These are phyloP conservation scores for Lenwebbia sp. DNA, from an alignment of 345 rosid genomes.

Conservation along the genomic window DNA sequence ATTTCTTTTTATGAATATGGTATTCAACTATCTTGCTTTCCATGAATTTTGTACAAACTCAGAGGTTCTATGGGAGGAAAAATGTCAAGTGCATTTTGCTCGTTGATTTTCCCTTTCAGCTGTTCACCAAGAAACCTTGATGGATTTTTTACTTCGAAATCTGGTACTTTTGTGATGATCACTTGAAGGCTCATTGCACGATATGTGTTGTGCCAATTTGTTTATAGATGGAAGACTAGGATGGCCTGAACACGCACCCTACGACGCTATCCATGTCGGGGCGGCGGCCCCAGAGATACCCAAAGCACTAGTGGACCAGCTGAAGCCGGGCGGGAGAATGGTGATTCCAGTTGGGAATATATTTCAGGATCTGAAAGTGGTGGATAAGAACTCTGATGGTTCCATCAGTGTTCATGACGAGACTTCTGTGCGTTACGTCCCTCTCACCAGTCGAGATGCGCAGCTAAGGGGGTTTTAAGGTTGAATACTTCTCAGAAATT, in stretches of 20 bases:
- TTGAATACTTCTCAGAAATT: not conserved
- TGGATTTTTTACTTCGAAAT: not conserved
- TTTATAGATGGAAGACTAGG: constrained; percentile 87
- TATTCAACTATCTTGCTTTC: not conserved
- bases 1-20: not conserved
- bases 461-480: constrained; percentile 32
- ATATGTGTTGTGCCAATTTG: not conserved
- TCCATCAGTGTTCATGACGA: constrained; percentile 46
- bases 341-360: constrained; percentile 90
- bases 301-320: constrained; percentile 68
- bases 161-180: not conserved
- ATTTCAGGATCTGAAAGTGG: constrained; percentile 70
- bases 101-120: not conserved
- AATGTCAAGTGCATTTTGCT: not conserved
- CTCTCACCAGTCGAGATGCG: constrained; percentile 75
- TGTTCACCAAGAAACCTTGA: not conserved
- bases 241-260: constrained; percentile 81
- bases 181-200: not conserved
- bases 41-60: not conserved
- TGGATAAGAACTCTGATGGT: constrained; percentile 71
- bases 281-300: constrained; percentile 96
- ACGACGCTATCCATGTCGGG: constrained; percentile 94
- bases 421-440: constrained; percentile 82
- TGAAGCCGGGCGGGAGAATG: constrained; percentile 97
- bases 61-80: not conserved